Evolutionary conservation across 371 early-diverging fungal genomes (phyloP).

Genomic region (Smittium culicis): DNA sequence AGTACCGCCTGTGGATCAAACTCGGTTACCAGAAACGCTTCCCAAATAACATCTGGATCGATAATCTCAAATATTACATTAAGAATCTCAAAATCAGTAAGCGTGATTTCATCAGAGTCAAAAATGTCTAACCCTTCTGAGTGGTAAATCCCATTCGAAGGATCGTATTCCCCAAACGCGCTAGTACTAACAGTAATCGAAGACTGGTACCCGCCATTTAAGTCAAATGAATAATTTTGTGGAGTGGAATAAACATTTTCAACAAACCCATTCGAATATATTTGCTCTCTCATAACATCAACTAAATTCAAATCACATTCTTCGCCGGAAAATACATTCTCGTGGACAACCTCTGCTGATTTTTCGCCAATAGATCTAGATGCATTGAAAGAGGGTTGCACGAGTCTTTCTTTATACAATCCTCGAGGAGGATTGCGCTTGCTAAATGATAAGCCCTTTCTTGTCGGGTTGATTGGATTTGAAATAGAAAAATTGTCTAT

Average conservation of each 20-base stretch:
- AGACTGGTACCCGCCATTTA: not conserved
- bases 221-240: not conserved
- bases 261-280: not conserved
- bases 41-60: slow-evolving; percentile 10
- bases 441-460: not conserved
- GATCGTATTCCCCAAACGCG: not conserved
- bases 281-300: not conserved
- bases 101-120: slow-evolving; percentile 2
- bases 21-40: slow-evolving; percentile 7
- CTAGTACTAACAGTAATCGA: not conserved
- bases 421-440: not conserved
- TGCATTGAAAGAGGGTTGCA: too few relatives aligned
- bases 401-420: too few relatives aligned
- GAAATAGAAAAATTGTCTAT: not conserved
- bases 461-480: not conserved
- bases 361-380: too few relatives aligned
- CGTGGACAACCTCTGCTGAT: too few relatives aligned
- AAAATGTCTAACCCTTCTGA: not conserved
- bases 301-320: too few relatives aligned
- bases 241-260: not conserved
- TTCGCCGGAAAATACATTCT: too few relatives aligned
- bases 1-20: slow-evolving; percentile 4
- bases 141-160: not conserved
- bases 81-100: slow-evolving; percentile 7
- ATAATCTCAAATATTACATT: not conserved